Conservation (phyloP, 2,329 filamentous ascomycete genomes). For the Pestalotiopsis sp. region DNA sequence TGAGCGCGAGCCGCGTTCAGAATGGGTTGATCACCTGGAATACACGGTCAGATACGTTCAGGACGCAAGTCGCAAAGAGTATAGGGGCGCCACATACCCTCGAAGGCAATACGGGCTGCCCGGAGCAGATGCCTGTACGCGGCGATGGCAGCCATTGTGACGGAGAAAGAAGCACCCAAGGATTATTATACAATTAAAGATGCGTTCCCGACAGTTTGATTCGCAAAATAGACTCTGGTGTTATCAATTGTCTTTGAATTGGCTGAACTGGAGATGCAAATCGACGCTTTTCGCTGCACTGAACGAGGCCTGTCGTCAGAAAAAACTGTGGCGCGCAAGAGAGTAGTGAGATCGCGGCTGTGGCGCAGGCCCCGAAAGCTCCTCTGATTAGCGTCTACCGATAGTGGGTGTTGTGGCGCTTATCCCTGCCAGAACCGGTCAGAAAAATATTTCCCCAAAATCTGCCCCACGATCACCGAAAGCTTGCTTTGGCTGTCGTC, state of each 20-base stretch:
- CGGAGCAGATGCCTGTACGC: conserved; percentile 85
- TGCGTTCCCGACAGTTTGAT: background rate
- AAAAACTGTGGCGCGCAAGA: conserved; percentile 7
- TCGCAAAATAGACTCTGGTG: no score
- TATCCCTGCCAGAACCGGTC: background rate
- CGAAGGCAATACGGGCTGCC: conserved; percentile 80
- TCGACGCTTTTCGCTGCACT: background rate
- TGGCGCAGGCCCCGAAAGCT: background rate
- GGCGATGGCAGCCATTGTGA: conserved; percentile 53
- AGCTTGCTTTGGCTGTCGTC: background rate
- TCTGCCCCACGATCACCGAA: conserved; percentile 16
- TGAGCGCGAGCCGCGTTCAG: conserved; percentile 72
- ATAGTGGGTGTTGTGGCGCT: background rate
- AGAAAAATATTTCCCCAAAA: conserved; percentile 15
- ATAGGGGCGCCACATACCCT: conserved; percentile 56
- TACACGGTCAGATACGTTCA: background rate
- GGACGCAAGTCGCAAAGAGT: conserved; percentile 5
- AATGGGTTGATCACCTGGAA: conserved; percentile 68
- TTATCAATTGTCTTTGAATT: background rate
- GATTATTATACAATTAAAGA: no score
- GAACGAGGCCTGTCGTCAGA: background rate
- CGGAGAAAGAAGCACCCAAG: no score
- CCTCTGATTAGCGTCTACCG: no score
- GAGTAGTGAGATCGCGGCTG: background rate
- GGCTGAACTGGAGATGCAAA: background rate